These are phyloP conservation scores for Penicillium sclerotigenum DNA, from an alignment of 2,329 filamentous ascomycete genomes.

Conservation along the genomic window DNA sequence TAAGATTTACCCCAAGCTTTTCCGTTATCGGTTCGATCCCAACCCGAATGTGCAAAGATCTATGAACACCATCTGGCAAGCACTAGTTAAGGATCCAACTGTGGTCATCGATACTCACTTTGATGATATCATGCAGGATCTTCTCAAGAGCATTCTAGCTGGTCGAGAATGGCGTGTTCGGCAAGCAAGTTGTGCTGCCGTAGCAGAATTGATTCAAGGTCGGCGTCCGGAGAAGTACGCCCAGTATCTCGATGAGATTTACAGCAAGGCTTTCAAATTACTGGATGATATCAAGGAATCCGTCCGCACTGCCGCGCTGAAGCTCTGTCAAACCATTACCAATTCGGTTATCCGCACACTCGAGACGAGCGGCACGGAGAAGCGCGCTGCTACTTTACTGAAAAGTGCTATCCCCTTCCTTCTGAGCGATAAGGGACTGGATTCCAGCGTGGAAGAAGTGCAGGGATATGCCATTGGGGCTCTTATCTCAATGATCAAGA, in stretches of 20 bases:
- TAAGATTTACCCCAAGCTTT: slow-evolving; percentile 93
- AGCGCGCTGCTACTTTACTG: slow-evolving; percentile 74
- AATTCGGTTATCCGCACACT: slow-evolving; percentile 81
- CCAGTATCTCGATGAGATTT: slow-evolving; percentile 78
- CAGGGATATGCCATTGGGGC: slow-evolving; percentile 79
- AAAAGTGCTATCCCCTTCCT: slow-evolving; percentile 86
- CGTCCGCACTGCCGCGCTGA: slow-evolving; percentile 75
- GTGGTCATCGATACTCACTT: slow-evolving; percentile 77
- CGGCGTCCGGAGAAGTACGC: slow-evolving; percentile 74
- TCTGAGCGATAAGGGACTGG: slow-evolving; percentile 80
- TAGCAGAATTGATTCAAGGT: slow-evolving; percentile 83
- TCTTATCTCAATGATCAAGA: slow-evolving; percentile 84
- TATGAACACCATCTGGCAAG: slow-evolving; percentile 98
- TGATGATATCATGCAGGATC: slow-evolving; percentile 81
- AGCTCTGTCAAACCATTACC: slow-evolving; percentile 78
- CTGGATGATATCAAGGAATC: slow-evolving; percentile 94
- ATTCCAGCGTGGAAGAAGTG: slow-evolving; percentile 84
- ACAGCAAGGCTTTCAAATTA: slow-evolving; percentile 82
- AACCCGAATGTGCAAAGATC: slow-evolving; percentile 88
- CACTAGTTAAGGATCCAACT: slow-evolving; percentile 84
- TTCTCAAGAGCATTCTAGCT: slow-evolving; percentile 73
- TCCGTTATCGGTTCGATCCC: slow-evolving; percentile 90
- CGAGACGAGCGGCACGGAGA: slow-evolving; percentile 66
- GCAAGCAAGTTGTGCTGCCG: slow-evolving; percentile 86
- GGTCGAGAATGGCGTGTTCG: slow-evolving; percentile 91